A percentile compares a stretch with the other conserved stretches of the same genome.
phyloP scores from a whole-genome alignment of 805 yeast species.

The Geotrichum ghanense region DNA sequence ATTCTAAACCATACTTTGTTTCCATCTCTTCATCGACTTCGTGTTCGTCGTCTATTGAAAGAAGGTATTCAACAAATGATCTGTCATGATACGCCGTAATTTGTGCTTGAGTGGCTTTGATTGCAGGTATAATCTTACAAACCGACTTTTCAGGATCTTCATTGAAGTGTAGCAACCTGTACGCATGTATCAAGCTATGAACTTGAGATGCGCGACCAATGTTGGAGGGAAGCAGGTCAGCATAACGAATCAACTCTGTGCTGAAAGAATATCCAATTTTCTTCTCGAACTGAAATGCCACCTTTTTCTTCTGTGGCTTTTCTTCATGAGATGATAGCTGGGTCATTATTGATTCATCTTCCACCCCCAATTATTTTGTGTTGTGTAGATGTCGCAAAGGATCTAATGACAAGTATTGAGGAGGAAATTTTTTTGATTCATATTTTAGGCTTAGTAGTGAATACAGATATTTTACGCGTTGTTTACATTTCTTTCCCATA shows the following conservation, averaged over 20 bases:
- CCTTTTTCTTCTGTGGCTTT: too few relatives aligned
- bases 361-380: too few relatives aligned
- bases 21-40: conserved; percentile 13
- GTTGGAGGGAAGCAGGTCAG: conserved; percentile 43
- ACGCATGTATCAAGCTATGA: conserved; percentile 31
- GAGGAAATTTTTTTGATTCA: too few relatives aligned
- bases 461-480: too few relatives aligned
- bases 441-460: too few relatives aligned
- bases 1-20: conserved; percentile 35
- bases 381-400: too few relatives aligned
- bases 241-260: conserved; percentile 10
- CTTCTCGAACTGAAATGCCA: conserved; percentile 3
- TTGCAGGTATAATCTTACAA: conserved; percentile 17
- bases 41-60: conserved; percentile 19
- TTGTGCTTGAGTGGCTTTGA: conserved; percentile 27
- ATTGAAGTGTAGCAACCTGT: conserved; percentile 23
- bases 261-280: conserved; percentile 18
- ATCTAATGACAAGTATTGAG: too few relatives aligned
- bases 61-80: conserved; percentile 31
- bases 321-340: too few relatives aligned
- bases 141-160: conserved; percentile 1
- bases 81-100: conserved; percentile 39
- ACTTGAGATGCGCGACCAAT: conserved; percentile 38
- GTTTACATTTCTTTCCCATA: too few relatives aligned
- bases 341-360: too few relatives aligned